Base-by-base conservation (phyloP, 805 yeast genomes). In the Kluyveromyces dobzhanskii region DNA sequence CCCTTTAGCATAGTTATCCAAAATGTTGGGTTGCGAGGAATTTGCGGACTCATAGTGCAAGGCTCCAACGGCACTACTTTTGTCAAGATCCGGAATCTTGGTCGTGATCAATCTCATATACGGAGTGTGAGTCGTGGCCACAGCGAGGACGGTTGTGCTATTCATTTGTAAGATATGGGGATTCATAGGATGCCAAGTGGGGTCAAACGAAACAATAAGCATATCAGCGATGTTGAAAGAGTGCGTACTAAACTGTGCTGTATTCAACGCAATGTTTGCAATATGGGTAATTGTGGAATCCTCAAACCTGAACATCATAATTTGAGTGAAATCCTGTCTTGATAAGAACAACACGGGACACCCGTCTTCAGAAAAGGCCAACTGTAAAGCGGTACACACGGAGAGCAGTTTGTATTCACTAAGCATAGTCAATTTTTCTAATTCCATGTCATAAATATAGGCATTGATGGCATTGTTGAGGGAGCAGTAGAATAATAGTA, bases 51-150 rank as follows among this genome's bases (percentile, higher is more conserved):
- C 16, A n/a, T 10, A 6, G 7, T 6, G 7, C 32, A 11, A 11
- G 10, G 6, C n/a, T 17, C 16, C 32, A 11, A 11, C 21, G 8
- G 32, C n/a, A 11, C 8, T 10, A 16, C 8, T 14, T 32, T 37
- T 30, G 6, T 27, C 16, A 3, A 45, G 23, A 16, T 40, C 39
- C 4, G 77, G 74, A n/a, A 78, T 44, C 23, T 64, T 54, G 0
- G 78, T 67, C 0, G 83, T 56, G 1, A 85, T 69, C 10, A 83
- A 46, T 46, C 94, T 59, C 84, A 83, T 75, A 50, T 68, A 81
- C 3, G 95, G 95, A 11, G 73, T 70, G 50, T 85, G 90, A 1
- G 87, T 78, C 0, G 95, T 85, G 0, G 78, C 85, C 6, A 83
- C 70, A 0, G 80, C 76, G 12, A 81, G 51, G 30, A 47, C 39